Evolutionary conservation across 1,139 yeast genomes (phyloP), one percentile per base, ranked within the genome.

Genomic region (Diutina siamensis): DNA sequence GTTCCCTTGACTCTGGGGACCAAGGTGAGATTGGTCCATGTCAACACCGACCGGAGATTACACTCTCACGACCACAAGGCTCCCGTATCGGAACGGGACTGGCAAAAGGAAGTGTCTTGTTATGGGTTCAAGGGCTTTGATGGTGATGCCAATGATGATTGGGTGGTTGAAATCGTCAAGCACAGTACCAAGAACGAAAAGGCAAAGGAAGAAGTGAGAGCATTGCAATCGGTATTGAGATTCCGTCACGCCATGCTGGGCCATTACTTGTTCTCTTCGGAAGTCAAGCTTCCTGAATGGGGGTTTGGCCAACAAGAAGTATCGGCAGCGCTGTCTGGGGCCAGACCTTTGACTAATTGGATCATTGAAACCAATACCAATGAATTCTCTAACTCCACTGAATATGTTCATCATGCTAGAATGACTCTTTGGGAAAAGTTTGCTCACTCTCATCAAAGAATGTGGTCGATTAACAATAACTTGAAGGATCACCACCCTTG

Each of bases 271-370:
- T 92, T 89, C 64, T 86, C 97, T 25, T 88, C 86, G 59, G 80
- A 77, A 51, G 82, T 78, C 46, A 86, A 85, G 63, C 76, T 92
- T 54, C 98, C 98, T 48, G 82, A 80, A 48, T 92, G 97, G 97
- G 98, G 92, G 3, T 88, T 83, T 57, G 94, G 83, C 55, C 98
- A 94, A 67, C 97, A 87, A 64, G 99, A 92, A 68, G 98, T 94
- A 45, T 81, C 96, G 10, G 78, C 96, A 64, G 94, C 97, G 45
- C 70, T 78, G 45, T 86, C 80, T 57, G 97, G 97, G 59, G 73
- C 76, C 50, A 67, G 80, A 54, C 76, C 79, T 40, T 78, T 85
- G 62, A 75, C 88, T 45, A 68, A 83, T 53, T 94, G 97, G 97
- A 84, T 83, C 62, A 69, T 94, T 57, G 99, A 94, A 67, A 75